Conservation (phyloP, 169 alveolate species). For the Cryptosporidium xiaoi region DNA sequence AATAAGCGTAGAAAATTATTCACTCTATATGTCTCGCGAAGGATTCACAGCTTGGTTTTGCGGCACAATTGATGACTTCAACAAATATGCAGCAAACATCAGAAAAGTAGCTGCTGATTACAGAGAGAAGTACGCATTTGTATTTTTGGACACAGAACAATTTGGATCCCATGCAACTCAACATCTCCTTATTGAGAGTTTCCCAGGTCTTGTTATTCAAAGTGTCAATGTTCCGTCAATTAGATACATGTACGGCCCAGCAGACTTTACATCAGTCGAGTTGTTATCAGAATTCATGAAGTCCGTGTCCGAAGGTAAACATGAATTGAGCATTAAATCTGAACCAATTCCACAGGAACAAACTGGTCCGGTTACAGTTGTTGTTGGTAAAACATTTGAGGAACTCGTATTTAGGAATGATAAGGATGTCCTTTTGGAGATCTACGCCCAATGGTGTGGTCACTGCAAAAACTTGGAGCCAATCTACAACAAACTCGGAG, state of each 20-base stretch:
- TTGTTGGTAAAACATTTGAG: conserved; percentile 85
- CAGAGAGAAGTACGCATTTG: conserved; percentile 76
- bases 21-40: conserved; percentile 77
- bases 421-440: conserved; percentile 92
- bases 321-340: conserved; percentile 86
- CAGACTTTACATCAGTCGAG: conserved; percentile 75
- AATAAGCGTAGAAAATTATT: conserved; percentile 80
- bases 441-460: conserved; percentile 98
- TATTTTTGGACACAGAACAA: conserved; percentile 79
- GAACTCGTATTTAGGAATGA: conserved; percentile 85
- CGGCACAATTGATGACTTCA: conserved; percentile 77
- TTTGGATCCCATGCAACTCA: conserved; percentile 79
- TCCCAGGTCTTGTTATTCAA: conserved; percentile 79
- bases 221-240: conserved; percentile 72
- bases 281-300: conserved; percentile 81
- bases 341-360: conserved; percentile 89
- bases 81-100: conserved; percentile 58
- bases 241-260: conserved; percentile 70
- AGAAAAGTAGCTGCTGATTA: conserved; percentile 76
- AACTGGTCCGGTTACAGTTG: conserved; percentile 85
- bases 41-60: conserved; percentile 78
- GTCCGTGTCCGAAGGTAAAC: conserved; percentile 84
- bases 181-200: conserved; percentile 75
- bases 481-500: conserved; percentile 79
- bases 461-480: conserved; percentile 95